Conservation (phyloP, 2,329 filamentous ascomycete genomes). For the Pestalotiopsis sp. region DNA sequence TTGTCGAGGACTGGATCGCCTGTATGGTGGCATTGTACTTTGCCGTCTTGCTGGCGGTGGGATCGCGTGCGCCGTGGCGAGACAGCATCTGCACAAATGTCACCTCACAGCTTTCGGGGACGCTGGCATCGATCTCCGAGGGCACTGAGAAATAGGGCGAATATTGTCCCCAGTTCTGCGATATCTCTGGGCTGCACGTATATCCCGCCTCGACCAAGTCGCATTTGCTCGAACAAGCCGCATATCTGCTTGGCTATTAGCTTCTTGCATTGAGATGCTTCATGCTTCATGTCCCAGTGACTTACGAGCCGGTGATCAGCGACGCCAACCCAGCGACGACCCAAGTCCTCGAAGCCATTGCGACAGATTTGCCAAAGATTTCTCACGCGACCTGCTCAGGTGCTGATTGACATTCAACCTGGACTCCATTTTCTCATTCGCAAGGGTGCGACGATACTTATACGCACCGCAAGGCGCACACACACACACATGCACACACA, state of each 20-base stretch:
- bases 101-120: constrained; percentile 70
- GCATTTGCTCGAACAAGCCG: constrained; percentile 38
- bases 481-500: not conserved
- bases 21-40: constrained; percentile 66
- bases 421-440: not conserved
- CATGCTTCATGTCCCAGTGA: not conserved
- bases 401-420: not conserved
- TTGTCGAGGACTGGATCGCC: constrained; percentile 61
- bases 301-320: not conserved
- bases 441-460: not conserved
- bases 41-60: constrained; percentile 68
- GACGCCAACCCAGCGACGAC: not conserved
- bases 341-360: not conserved
- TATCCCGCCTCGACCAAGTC: constrained; percentile 60
- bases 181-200: constrained; percentile 62
- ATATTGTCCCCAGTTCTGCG: constrained; percentile 83
- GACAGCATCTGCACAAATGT: constrained; percentile 83
- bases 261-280: not conserved
- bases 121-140: constrained; percentile 60
- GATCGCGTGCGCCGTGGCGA: constrained; percentile 82
- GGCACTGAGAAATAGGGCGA: constrained; percentile 80
- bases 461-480: not conserved
- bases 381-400: not conserved
- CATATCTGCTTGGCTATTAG: not conserved
- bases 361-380: not conserved